phyloP scores from a whole-genome alignment of 2,329 filamentous ascomycete species.

The Microcyclospora pomicola region DNA sequence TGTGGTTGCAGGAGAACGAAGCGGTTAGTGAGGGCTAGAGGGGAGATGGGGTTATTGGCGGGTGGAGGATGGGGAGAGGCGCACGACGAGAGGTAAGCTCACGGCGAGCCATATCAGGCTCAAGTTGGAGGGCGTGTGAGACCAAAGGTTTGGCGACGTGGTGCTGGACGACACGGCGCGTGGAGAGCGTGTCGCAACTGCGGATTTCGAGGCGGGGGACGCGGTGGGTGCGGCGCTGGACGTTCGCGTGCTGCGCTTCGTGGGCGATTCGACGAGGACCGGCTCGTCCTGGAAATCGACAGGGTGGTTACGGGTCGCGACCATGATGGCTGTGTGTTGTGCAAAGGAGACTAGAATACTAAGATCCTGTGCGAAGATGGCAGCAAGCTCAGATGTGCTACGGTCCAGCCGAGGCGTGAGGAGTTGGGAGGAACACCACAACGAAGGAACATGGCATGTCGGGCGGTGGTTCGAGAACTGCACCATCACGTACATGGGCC shows the following conservation, averaged over 20 bases:
- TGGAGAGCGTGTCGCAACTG: constrained; percentile 1
- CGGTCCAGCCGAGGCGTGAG: too few relatives aligned
- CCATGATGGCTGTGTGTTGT: constrained; percentile 27
- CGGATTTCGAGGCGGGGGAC: constrained; percentile 4
- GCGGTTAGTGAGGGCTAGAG: too few relatives aligned
- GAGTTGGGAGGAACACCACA: too few relatives aligned
- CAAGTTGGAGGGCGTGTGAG: constrained; percentile 46
- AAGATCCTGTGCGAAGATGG: too few relatives aligned
- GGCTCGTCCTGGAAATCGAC: constrained; percentile 28
- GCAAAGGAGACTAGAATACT: too few relatives aligned
- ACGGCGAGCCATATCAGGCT: constrained; percentile 58
- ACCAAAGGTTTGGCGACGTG: constrained; percentile 27
- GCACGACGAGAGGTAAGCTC: constrained; percentile 56
- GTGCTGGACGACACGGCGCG: neutral
- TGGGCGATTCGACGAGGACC: constrained; percentile 7
- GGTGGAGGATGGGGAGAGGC: too few relatives aligned
- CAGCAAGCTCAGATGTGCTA: too few relatives aligned
- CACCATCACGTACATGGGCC: too few relatives aligned
- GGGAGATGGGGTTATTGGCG: too few relatives aligned
- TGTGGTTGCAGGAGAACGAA: too few relatives aligned
- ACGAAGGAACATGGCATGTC: too few relatives aligned
- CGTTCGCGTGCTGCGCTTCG: constrained; percentile 12
- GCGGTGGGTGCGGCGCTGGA: constrained; percentile 2
- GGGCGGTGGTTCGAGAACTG: too few relatives aligned
- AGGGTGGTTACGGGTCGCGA: constrained; percentile 43